Conservation (phyloP, 1,284 basidiomycete species). For the Malassezia yamatoensis region DNA sequence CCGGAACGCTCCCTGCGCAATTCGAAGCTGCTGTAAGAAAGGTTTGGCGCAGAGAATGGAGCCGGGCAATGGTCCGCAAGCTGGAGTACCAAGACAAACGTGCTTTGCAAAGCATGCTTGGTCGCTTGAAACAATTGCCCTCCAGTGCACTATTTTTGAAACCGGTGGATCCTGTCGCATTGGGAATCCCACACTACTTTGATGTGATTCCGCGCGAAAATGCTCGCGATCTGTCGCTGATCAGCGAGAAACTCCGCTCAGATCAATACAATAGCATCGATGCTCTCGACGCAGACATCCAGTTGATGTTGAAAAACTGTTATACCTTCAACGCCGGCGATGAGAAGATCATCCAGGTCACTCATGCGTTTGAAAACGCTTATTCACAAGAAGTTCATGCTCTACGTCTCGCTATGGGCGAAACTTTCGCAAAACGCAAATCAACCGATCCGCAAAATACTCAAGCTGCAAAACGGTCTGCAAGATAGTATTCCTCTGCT, state of each 20-base stretch:
- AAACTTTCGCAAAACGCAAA: not conserved
- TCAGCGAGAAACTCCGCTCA: constrained; percentile 67
- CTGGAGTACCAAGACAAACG: constrained; percentile 72
- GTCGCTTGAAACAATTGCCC: constrained; percentile 49
- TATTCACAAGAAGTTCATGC: constrained; percentile 37
- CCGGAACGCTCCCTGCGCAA: constrained; percentile 62
- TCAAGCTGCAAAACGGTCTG: no score
- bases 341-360: constrained; percentile 60
- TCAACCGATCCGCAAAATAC: not conserved
- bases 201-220: constrained; percentile 70
- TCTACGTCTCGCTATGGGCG: constrained; percentile 12
- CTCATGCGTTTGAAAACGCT: constrained; percentile 45
- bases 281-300: constrained; percentile 68
- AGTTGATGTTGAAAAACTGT: constrained; percentile 75
- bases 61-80: constrained; percentile 63
- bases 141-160: constrained; percentile 51
- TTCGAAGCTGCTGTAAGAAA: constrained; percentile 57
- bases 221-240: constrained; percentile 74
- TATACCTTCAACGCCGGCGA: constrained; percentile 71
- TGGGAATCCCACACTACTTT: constrained; percentile 72
- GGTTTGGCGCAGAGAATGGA: constrained; percentile 67
- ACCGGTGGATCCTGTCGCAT: constrained; percentile 59
- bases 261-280: constrained; percentile 71
- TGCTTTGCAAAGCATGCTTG: constrained; percentile 63
- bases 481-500: no score